phyloP scores from a whole-genome alignment of 257 asterid species.

The Scutellaria minor region DNA sequence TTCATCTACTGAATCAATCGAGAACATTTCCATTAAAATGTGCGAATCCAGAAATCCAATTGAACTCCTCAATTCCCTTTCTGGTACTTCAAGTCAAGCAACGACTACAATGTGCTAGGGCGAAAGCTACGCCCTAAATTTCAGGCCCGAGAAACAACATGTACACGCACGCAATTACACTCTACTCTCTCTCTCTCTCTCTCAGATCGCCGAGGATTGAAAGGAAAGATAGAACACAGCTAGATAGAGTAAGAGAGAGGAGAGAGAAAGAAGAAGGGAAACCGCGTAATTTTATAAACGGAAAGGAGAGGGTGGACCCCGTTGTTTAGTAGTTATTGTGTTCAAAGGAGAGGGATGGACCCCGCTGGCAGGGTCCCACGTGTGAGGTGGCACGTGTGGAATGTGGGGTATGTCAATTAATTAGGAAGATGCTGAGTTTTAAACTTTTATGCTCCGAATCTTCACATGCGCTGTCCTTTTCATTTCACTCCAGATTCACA shows the following conservation, averaged over 20 bases:
- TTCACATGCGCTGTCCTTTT: slow-evolving; percentile 40
- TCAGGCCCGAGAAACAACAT: slow-evolving; percentile 24
- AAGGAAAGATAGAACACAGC: slow-evolving; percentile 3
- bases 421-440: slow-evolving; percentile 45
- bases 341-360: slow-evolving; percentile 18
- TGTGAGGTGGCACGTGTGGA: slow-evolving; percentile 51
- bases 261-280: slow-evolving; percentile 39
- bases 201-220: slow-evolving; percentile 56
- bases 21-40: slow-evolving; percentile 50
- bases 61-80: slow-evolving; percentile 9
- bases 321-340: neutral
- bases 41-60: slow-evolving; percentile 15
- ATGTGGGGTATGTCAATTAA: slow-evolving; percentile 29
- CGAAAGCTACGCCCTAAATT: slow-evolving; percentile 49
- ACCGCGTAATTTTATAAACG: slow-evolving; percentile 59
- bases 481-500: slow-evolving; percentile 11
- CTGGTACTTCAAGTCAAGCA: slow-evolving; percentile 26
- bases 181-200: slow-evolving; percentile 25
- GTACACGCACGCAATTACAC: neutral
- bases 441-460: slow-evolving; percentile 42
- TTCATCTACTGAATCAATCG: slow-evolving; percentile 63
- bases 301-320: slow-evolving; percentile 29
- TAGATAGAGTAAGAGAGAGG: slow-evolving; percentile 36
- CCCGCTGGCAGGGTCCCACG: slow-evolving; percentile 42
- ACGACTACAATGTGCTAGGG: slow-evolving; percentile 41